Evolutionary conservation across 345 rosid species (phyloP).

Genomic region (Brassica cretica): DNA sequence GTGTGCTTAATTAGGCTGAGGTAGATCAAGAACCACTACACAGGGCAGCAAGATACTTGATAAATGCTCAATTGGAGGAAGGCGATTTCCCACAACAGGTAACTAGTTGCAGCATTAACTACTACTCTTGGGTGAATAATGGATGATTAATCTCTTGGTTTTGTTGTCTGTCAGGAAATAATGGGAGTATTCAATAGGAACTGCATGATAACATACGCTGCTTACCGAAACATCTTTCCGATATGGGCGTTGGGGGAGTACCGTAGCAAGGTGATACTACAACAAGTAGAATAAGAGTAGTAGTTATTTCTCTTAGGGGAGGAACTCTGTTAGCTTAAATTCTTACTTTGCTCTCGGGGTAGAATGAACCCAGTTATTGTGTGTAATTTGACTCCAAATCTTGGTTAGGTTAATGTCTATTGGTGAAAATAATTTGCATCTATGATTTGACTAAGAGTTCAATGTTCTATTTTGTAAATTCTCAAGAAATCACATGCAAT

Average conservation of each 20-base stretch:
- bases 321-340: not conserved
- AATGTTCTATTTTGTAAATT: too few species aligned
- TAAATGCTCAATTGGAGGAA: slow-evolving; percentile 64
- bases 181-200: slow-evolving; percentile 78
- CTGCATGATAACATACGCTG: slow-evolving; percentile 71
- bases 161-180: slow-evolving; percentile 50
- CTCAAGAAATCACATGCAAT: too few species aligned
- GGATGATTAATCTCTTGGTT: not conserved
- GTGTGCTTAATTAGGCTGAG: slow-evolving; percentile 48
- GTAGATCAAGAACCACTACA: slow-evolving; percentile 62
- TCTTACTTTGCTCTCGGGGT: not conserved
- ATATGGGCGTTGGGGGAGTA: slow-evolving; percentile 75
- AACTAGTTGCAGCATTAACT: slow-evolving; percentile 4
- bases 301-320: not conserved
- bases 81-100: slow-evolving; percentile 79
- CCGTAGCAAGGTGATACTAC: slow-evolving; percentile 42
- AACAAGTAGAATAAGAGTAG: slow-evolving; percentile 20
- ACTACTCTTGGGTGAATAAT: not conserved
- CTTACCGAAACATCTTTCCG: slow-evolving; percentile 61
- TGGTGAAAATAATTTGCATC: too few species aligned
- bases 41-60: slow-evolving; percentile 55
- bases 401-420: too few species aligned
- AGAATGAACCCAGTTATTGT: not conserved
- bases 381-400: not conserved
- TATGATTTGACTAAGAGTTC: too few species aligned